Evolutionary conservation across 176 grass and related monocot genomes (phyloP), one percentile per base, ranked within the genome.

Genomic region (Phoenix dactylifera): DNA sequence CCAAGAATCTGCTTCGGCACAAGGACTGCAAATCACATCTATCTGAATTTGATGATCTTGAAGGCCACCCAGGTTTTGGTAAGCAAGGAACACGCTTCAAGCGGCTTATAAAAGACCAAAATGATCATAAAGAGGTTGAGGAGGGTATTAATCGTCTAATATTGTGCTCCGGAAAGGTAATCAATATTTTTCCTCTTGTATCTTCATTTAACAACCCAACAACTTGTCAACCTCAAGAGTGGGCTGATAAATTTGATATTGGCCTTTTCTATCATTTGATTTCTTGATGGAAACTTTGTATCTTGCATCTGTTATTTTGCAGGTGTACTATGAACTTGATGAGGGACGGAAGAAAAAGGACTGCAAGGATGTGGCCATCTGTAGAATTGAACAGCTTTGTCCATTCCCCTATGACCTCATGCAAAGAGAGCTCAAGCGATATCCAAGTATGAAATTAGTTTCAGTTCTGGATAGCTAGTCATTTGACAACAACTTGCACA

Each of bases 281-380:
- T 12, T 44, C 35, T 44, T 10, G 6, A 44, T 44, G 35, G 3
- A 44, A 44, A 44, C 35, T 30, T 30, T 44, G 35, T 2, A 12
- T 44, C 7, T 16, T 55, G 17, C 50, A 39, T 59, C 15, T 52
- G 6, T 3, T 39, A 23, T 80, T 63, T 67, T 79, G 51, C 79
- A 95, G 91, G 74, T 96, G 23, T 96, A 96, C 57, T 96, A 90
- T 72, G 91, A 96, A 70, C 91, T 96, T 64, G 91, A 96, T 23
- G 91, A 96, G 55, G 77, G 82, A 65, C 48, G 86, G 19, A 90
- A 74, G 57, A 90, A 87, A 72, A 65, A 39, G 0, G 69, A 90
- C 50, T 67, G 86, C 54, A 74, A 59, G 62, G 80, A 90, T 69
- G 64, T 96, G 58, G 91, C 91, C 24, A 90, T 96, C 54, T 96